These are phyloP conservation scores for Thozetella sp. DNA, from an alignment of 495 filamentous ascomycete species.

Conservation along the genomic window DNA sequence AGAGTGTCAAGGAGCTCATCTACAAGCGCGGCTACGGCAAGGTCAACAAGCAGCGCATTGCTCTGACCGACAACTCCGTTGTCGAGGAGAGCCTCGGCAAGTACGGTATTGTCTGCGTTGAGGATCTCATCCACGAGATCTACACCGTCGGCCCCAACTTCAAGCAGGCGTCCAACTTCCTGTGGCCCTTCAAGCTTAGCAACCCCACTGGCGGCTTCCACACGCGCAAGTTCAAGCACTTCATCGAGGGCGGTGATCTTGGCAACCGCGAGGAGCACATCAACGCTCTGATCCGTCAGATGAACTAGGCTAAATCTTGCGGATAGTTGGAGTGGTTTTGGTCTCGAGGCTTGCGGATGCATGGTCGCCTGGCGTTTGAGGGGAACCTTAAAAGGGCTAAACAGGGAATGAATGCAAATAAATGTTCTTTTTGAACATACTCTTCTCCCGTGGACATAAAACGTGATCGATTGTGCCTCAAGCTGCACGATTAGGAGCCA, in stretches of 20 bases:
- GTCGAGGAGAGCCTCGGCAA: constrained; percentile 96
- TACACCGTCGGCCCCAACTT: constrained; percentile 98
- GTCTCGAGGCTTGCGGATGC: constrained; percentile 34
- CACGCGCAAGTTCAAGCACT: constrained; percentile 97
- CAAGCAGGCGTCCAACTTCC: constrained; percentile 99
- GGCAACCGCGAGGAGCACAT: constrained; percentile 99
- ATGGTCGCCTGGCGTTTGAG: constrained; percentile 36
- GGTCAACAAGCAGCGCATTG: constrained; percentile 92
- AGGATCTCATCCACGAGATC: constrained; percentile 99
- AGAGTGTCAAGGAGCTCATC: constrained; percentile 97
- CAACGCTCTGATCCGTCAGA: constrained; percentile 93
- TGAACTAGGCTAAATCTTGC: constrained; percentile 80
- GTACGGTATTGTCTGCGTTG: constrained; percentile 98
- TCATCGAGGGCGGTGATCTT: constrained; percentile 96
- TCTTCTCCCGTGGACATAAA: constrained; percentile 15
- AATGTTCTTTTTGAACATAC: constrained; percentile 21
- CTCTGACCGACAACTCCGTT: constrained; percentile 96
- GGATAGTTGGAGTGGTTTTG: constrained; percentile 26
- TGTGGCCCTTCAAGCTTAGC: constrained; percentile 99
- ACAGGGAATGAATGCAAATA: constrained; percentile 31
- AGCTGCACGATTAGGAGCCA: constrained; percentile 8
- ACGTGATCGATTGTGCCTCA: constrained; percentile 20
- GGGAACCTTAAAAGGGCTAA: constrained; percentile 17
- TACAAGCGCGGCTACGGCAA: constrained; percentile 99
- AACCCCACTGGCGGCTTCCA: constrained; percentile 97